A percentile compares a stretch with the other conserved stretches of the same genome.
Conservation (phyloP, 257 asterid species). For the Sherardia arvensis region DNA sequence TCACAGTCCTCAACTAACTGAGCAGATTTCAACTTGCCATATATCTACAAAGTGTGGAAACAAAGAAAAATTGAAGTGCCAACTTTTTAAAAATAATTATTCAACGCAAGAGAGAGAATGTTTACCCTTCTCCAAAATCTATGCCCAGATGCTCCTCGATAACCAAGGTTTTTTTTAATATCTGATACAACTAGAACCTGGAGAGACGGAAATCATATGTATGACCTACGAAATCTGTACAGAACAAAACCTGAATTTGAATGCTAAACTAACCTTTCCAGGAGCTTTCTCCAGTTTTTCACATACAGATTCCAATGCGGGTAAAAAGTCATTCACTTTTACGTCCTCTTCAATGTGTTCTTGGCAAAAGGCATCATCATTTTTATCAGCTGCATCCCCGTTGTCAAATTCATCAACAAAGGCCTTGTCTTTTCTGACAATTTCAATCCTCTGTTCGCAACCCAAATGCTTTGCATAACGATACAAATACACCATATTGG, state of each 20-base stretch:
- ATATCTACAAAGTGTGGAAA: constrained; percentile 40
- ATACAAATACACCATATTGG: constrained; percentile 72
- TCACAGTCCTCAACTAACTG: constrained; percentile 57
- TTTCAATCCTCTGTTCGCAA: constrained; percentile 78
- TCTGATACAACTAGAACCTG: constrained; percentile 89
- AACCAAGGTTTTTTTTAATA: constrained; percentile 75
- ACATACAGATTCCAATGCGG: constrained; percentile 70
- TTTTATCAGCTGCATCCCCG: constrained; percentile 35
- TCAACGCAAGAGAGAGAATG: constrained; percentile 2
- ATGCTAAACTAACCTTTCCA: constrained; percentile 56
- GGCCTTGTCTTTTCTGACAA: constrained; percentile 47
- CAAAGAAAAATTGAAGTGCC: not conserved
- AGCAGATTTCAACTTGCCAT: constrained; percentile 76
- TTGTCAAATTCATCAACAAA: constrained; percentile 27
- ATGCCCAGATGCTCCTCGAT: constrained; percentile 57
- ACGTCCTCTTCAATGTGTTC: constrained; percentile 49
- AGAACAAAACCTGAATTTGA: constrained; percentile 11
- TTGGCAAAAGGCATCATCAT: constrained; percentile 29
- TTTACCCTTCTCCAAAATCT: constrained; percentile 80
- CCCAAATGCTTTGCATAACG: constrained; percentile 87
- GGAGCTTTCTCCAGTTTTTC: constrained; percentile 72
- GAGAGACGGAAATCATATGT: constrained; percentile 9
- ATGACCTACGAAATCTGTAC: constrained; percentile 7
- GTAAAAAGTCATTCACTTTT: constrained; percentile 64
- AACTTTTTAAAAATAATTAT: not conserved